A percentile compares a stretch with the other conserved stretches of the same genome.
Conservation (phyloP, 2,329 filamentous ascomycete genomes). For the Byssochlamys sp. region DNA sequence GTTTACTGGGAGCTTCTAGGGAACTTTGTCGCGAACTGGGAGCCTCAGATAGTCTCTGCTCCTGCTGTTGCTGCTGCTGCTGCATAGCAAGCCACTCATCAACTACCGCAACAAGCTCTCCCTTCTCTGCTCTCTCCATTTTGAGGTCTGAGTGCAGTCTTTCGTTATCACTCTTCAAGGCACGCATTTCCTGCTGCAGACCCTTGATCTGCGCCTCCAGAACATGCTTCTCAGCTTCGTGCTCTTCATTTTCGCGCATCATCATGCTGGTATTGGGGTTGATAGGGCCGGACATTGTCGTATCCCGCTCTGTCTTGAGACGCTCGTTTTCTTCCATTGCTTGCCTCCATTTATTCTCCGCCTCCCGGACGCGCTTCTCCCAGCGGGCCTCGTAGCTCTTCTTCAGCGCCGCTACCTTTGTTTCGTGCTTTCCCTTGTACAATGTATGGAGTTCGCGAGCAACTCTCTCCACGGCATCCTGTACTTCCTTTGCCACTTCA, state of each 20-base stretch:
- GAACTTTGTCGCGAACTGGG: conserved; percentile 4
- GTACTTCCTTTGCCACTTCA: conserved; percentile 57
- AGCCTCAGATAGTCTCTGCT: not conserved
- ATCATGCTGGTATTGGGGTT: conserved; percentile 37
- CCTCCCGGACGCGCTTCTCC: conserved; percentile 75
- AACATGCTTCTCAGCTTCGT: conserved; percentile 58
- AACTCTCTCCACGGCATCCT: conserved; percentile 77
- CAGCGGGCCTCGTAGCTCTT: conserved; percentile 72
- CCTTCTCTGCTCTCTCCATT: conserved; percentile 41
- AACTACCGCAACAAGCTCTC: conserved; percentile 39
- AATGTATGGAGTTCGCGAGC: conserved; percentile 85
- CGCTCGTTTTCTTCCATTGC: conserved; percentile 66
- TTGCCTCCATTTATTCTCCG: conserved; percentile 62
- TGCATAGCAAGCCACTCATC: conserved; percentile 39
- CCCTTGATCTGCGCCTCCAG: conserved; percentile 66
- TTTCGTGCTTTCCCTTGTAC: conserved; percentile 96
- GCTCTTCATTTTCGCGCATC: conserved; percentile 45
- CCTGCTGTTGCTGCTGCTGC: conserved; percentile 6
- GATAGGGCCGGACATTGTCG: conserved; percentile 52
- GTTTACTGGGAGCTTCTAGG: conserved; percentile 11
- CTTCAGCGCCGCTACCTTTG: conserved; percentile 83
- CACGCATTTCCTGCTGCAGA: conserved; percentile 61
- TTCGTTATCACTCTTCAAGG: conserved; percentile 61
- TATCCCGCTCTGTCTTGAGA: conserved; percentile 56
- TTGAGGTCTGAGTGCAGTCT: conserved; percentile 51